Conservation (phyloP, 495 filamentous ascomycete genomes). For the Hypoxylon crocopeplum region DNA sequence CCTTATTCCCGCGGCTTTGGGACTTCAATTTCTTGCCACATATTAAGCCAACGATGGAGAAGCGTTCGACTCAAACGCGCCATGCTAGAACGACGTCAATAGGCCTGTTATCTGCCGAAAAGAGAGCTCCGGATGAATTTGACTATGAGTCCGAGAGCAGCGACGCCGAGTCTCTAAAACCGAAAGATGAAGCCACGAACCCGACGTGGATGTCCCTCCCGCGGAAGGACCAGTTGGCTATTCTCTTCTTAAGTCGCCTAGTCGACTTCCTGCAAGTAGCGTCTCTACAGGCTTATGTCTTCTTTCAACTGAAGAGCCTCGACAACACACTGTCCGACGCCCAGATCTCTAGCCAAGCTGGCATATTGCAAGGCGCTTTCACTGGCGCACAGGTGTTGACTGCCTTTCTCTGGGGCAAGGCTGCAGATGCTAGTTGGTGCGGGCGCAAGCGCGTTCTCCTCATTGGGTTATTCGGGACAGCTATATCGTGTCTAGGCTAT, state of each 20-base stretch:
- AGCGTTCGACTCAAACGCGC: not conserved
- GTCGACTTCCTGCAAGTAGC: constrained; percentile 58
- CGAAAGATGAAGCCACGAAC: constrained; percentile 4
- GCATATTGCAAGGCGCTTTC: constrained; percentile 72
- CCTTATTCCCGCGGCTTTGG: too few species aligned
- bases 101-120: constrained; percentile 5
- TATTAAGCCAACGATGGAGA: too few species aligned
- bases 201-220: constrained; percentile 48
- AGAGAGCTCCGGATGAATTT: constrained; percentile 12
- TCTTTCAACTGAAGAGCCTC: constrained; percentile 70
- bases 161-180: constrained; percentile 12
- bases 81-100: constrained; percentile 31
- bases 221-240: constrained; percentile 53
- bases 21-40: too few species aligned
- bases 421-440: constrained; percentile 68
- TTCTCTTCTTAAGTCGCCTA: constrained; percentile 56
- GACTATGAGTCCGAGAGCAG: constrained; percentile 11
- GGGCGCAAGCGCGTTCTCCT: constrained; percentile 73
- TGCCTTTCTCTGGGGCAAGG: constrained; percentile 75
- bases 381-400: constrained; percentile 78
- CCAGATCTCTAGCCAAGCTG: constrained; percentile 70
- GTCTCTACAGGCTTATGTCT: constrained; percentile 65
- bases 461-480: constrained; percentile 69
- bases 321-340: constrained; percentile 64
- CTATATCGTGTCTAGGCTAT: constrained; percentile 70